phyloP scores from a whole-genome alignment of 2,329 filamentous ascomycete genomes.

The Trichoderma sp. region DNA sequence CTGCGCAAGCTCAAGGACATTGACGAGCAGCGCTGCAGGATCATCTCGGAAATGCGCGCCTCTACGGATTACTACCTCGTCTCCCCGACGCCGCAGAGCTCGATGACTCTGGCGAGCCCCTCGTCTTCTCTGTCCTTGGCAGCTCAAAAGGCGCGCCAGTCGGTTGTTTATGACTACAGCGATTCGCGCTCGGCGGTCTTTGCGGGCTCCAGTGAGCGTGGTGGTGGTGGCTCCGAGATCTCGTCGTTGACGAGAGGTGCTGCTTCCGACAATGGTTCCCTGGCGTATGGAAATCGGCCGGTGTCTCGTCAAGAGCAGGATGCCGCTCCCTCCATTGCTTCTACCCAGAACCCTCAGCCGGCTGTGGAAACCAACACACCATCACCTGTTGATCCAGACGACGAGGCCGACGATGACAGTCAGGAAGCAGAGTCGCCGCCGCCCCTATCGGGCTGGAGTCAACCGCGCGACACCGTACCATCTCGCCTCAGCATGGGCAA shows the following conservation, averaged over 20 bases:
- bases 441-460: not conserved
- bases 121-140: not conserved
- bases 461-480: rapidly evolving
- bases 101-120: not conserved
- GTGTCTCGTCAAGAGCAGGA: not conserved
- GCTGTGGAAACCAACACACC: not conserved
- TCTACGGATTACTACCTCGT: not conserved
- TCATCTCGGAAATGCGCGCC: slow-evolving; percentile 31
- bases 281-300: not conserved
- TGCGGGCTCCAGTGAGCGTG: not conserved
- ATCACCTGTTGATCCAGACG: too few species aligned
- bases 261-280: not conserved
- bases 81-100: not conserved
- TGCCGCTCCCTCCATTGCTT: not conserved
- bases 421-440: not conserved
- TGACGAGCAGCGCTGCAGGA: slow-evolving; percentile 32
- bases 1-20: slow-evolving; percentile 31
- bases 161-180: too few species aligned
- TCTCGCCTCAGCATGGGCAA: not conserved
- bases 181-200: not conserved
- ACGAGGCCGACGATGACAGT: too few species aligned
- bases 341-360: not conserved
- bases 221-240: not conserved
- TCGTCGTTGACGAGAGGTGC: not conserved
- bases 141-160: not conserved